Evolutionary conservation across 805 yeast genomes (phyloP).

Genomic region (Barnettozyma vustinii): DNA sequence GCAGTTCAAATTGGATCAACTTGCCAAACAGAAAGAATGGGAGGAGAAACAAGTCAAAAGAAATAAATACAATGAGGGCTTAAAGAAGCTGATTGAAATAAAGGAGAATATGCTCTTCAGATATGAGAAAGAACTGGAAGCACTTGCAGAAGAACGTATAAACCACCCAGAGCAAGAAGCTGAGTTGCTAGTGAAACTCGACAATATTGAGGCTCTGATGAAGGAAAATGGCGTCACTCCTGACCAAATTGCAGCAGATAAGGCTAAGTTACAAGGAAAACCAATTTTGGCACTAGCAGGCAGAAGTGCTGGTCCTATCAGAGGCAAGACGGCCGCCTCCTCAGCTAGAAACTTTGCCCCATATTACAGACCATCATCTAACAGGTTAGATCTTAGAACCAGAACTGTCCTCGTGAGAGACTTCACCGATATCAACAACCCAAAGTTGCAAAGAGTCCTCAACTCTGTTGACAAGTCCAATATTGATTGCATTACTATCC

Average conservation of each 20-base stretch:
- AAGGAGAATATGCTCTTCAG: constrained; percentile 31
- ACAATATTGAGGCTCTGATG: constrained; percentile 18
- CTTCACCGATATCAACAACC: constrained; percentile 13
- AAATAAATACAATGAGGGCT: constrained; percentile 27
- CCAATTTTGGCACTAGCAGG: not conserved
- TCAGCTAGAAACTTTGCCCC: constrained; percentile 11
- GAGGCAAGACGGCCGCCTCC: constrained; percentile 6
- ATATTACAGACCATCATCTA: constrained; percentile 14
- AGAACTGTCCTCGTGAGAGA: constrained; percentile 18
- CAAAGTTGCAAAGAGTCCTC: constrained; percentile 12
- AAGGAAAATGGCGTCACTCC: constrained; percentile 18
- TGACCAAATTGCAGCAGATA: constrained; percentile 18
- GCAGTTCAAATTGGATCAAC: constrained; percentile 31
- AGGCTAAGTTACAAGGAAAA: constrained; percentile 15
- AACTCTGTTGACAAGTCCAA: constrained; percentile 14
- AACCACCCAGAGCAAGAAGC: constrained; percentile 16
- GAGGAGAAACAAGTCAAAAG: constrained; percentile 33
- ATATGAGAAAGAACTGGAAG: constrained; percentile 27
- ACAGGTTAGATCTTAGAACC: constrained; percentile 22
- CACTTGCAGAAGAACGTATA: constrained; percentile 14
- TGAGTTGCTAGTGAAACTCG: constrained; percentile 10
- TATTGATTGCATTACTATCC: constrained; percentile 3
- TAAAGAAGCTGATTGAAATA: constrained; percentile 28
- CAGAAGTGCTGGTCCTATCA: constrained; percentile 4
- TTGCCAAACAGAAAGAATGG: constrained; percentile 35